Conservation (phyloP, 805 yeast genomes). For the Spathaspora hagerdaliae region DNA sequence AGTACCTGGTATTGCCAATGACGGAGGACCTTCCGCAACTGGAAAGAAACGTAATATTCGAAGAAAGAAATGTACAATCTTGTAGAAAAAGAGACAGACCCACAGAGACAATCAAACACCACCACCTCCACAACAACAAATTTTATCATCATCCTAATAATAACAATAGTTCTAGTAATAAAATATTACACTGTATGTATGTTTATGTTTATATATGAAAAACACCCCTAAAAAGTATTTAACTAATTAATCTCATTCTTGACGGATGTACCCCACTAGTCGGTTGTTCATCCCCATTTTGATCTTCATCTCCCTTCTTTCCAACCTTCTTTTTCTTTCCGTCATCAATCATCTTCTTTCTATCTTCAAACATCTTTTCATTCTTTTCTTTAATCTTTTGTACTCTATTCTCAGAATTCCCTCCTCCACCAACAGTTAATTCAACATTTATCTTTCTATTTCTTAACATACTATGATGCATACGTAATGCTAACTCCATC, state of each 20-base stretch:
- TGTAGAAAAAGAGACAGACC: conserved; percentile 17
- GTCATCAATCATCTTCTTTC: conserved; percentile 50
- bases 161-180: too few relatives aligned
- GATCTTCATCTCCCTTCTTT: conserved; percentile 3
- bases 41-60: conserved; percentile 27
- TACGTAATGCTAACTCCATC: conserved; percentile 79
- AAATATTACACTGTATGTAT: background rate
- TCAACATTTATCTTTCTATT: conserved; percentile 89
- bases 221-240: conserved; percentile 2
- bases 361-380: conserved; percentile 66
- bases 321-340: conserved; percentile 25
- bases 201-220: conserved; percentile 1
- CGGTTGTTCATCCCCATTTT: background rate
- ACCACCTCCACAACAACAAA: too few relatives aligned
- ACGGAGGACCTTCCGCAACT: conserved; percentile 3
- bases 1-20: background rate
- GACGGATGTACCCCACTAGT: conserved; percentile 55
- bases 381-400: conserved; percentile 77
- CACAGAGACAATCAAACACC: too few relatives aligned
- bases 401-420: conserved; percentile 66
- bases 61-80: conserved; percentile 38
- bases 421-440: conserved; percentile 97
- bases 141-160: too few relatives aligned
- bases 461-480: conserved; percentile 72
- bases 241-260: conserved; percentile 49